Base-by-base conservation (phyloP, 2,329 filamentous ascomycete genomes). In the Pyricularia sp. region DNA sequence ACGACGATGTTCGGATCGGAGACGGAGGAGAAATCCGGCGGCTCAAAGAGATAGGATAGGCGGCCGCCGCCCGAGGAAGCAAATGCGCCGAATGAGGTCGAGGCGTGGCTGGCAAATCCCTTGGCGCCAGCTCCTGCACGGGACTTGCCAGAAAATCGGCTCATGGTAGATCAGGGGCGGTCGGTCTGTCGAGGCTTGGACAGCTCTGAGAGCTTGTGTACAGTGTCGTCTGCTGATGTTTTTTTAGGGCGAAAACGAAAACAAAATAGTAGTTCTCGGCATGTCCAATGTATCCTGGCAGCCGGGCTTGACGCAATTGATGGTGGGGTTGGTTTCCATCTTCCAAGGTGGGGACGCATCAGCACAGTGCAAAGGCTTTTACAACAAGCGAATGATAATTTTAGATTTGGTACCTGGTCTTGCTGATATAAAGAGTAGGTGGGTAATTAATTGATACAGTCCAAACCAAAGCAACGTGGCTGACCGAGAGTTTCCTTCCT, bases 11-110 rank as follows among this genome's bases (percentile, higher is more conserved):
- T 91, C 9, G 93, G 86, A 73, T 97, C 90, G 64, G 89, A 90
- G 70, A 99, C 88, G 63, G 81, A 82, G 42, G 89, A 88, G 73
- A 97, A 87, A 75, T 97, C 91, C 65, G 92, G 92, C 11, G 93
- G 92, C 75, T 97, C 93, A 68, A 91, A 85, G 68, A 98, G 87
- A 80, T 97, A 97, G 64, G 94, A 97, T 58, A 99, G 84, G 7
- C 82, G 83, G 73, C 80, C 85, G 69, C 78, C 78, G 65, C 77
- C 75, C 4, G 79, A 72, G 63, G 79, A 79, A 55, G 79, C 76
- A 73, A 84, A 81, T 70, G 77, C 77, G 36, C 78, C 79, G 59
- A 84, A 84, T n/a, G 74, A 75, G 63, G 72, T 73, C 3, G 70
- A 71, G 12, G 67, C 50, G 28, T 71, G 65, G 55, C 69, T 70